A percentile compares a stretch with the other conserved stretches of the same genome.
These are phyloP conservation scores for Xylariales sp. DNA, from an alignment of 2,329 filamentous ascomycete species.

Conservation along the genomic window DNA sequence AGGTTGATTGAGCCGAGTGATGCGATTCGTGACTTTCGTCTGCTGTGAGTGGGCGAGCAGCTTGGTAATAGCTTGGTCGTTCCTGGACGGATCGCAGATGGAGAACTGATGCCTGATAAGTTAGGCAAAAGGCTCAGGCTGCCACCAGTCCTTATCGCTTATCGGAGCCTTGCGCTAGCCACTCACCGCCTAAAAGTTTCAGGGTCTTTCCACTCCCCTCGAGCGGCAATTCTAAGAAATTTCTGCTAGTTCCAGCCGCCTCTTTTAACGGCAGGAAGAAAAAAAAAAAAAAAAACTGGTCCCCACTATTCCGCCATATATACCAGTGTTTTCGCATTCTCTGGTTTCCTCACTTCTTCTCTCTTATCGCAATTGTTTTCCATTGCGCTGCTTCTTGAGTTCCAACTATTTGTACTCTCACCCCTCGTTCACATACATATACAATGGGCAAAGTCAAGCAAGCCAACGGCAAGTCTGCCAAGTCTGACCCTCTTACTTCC, in stretches of 20 bases:
- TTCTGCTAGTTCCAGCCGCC: constrained; percentile 7
- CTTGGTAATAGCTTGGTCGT: too few relatives aligned
- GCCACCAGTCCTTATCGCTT: constrained; percentile 1
- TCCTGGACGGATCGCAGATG: too few relatives aligned
- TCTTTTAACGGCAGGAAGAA: too few relatives aligned
- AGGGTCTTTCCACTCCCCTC: constrained; percentile 1
- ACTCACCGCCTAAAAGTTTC: constrained; percentile 9
- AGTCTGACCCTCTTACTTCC: constrained; percentile 43
- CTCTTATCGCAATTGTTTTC: constrained; percentile 11
- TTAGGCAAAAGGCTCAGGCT: neutral
- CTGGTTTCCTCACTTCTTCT: too few relatives aligned
- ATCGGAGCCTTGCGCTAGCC: constrained; percentile 2
- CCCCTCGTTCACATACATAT: constrained; percentile 18
- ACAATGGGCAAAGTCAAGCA: constrained; percentile 66
- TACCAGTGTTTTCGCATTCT: too few relatives aligned
- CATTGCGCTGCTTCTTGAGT: too few relatives aligned
- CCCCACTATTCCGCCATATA: too few relatives aligned
- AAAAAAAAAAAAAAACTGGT: too few relatives aligned
- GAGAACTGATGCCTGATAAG: too few relatives aligned
- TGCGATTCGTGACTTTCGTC: too few relatives aligned
- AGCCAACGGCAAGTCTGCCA: constrained; percentile 47
- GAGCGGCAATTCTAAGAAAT: constrained; percentile 6
- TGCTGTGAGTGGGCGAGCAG: too few relatives aligned
- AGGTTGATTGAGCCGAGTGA: neutral
- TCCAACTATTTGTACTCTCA: constrained; percentile 7